A percentile compares a stretch with the other conserved stretches of the same genome.
These are phyloP conservation scores for Neoboletus magnificus DNA, from an alignment of 768 basidiomycete species.

Conservation along the genomic window DNA sequence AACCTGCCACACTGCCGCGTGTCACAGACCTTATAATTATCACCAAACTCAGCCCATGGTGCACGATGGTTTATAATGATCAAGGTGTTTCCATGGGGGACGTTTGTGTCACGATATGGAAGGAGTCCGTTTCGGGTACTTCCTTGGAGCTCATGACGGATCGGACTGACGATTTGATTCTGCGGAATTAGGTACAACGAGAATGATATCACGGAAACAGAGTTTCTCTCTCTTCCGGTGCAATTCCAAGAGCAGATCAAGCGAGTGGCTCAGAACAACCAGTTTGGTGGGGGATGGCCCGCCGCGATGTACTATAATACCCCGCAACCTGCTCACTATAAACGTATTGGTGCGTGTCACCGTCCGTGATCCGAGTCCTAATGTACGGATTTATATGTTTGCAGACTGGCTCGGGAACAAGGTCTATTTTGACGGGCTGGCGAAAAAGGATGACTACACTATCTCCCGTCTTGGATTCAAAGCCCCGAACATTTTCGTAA, in stretches of 20 bases:
- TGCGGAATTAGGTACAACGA: slow-evolving; percentile 58
- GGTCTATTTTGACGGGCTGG: slow-evolving; percentile 64
- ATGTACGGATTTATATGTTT: neutral
- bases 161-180: slow-evolving; percentile 10
- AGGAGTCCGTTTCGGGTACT: slow-evolving; percentile 54
- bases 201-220: slow-evolving; percentile 60
- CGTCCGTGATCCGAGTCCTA: neutral
- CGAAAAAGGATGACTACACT: slow-evolving; percentile 58
- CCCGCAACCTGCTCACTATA: slow-evolving; percentile 46
- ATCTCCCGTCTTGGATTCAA: slow-evolving; percentile 63
- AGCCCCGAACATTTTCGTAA: slow-evolving; percentile 77
- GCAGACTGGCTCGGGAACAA: slow-evolving; percentile 78
- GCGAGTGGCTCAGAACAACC: slow-evolving; percentile 47
- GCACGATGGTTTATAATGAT: slow-evolving; percentile 68
- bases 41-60: slow-evolving; percentile 69
- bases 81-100: slow-evolving; percentile 74
- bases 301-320: slow-evolving; percentile 43
- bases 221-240: slow-evolving; percentile 56
- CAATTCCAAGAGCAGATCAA: slow-evolving; percentile 72
- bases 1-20: slow-evolving; percentile 67
- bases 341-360: slow-evolving; percentile 56
- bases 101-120: slow-evolving; percentile 67
- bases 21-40: slow-evolving; percentile 59
- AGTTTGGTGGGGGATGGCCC: slow-evolving; percentile 36
- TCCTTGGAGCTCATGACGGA: neutral